Percentiles rank a stretch among this genome's conserved stretches.
These are phyloP conservation scores for Pythium biforme DNA, from an alignment of 352 stramenopile genomes.

Conservation along the genomic window DNA sequence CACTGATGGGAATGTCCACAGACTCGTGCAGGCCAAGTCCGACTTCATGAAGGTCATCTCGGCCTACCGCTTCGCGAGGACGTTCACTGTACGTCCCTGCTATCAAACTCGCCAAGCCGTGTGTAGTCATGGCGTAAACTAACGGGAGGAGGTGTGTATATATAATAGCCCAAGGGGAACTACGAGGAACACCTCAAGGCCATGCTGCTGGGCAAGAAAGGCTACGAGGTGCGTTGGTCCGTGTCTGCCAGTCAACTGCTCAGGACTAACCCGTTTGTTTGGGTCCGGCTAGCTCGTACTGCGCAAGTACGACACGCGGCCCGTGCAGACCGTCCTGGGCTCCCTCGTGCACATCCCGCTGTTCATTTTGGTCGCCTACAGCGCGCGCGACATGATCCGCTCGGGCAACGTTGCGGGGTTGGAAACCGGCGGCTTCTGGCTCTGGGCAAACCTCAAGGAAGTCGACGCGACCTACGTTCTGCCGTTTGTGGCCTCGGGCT, in stretches of 20 bases:
- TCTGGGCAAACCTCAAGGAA: slow-evolving; percentile 69
- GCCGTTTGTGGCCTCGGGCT: slow-evolving; percentile 47
- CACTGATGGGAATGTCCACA: slow-evolving; percentile 4
- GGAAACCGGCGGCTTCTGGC: slow-evolving; percentile 56
- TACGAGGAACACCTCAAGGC: slow-evolving; percentile 26
- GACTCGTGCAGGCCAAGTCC: slow-evolving; percentile 46
- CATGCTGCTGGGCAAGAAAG: slow-evolving; percentile 28
- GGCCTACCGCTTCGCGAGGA: slow-evolving; percentile 70
- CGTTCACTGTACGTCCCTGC: slow-evolving; percentile 56
- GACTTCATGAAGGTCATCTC: slow-evolving; percentile 71
- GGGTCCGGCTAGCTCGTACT: slow-evolving; percentile 52
- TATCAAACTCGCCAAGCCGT: too few relatives aligned
- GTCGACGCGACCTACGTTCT: slow-evolving; percentile 61
- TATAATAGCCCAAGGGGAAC: slow-evolving; percentile 19
- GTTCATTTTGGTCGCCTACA: slow-evolving; percentile 76
- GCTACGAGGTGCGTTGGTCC: slow-evolving; percentile 14
- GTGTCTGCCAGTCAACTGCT: too few relatives aligned
- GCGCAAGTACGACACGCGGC: slow-evolving; percentile 75
- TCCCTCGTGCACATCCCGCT: slow-evolving; percentile 68
- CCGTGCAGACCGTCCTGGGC: slow-evolving; percentile 61
- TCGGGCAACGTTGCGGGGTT: slow-evolving; percentile 62
- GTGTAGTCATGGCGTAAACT: too few relatives aligned
- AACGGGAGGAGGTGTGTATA: neutral
- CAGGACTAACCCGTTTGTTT: too few relatives aligned
- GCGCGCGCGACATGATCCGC: slow-evolving; percentile 72